These are phyloP conservation scores for Kregervanrija pseudodelftensis DNA, from an alignment of 805 yeast genomes.

Conservation along the genomic window DNA sequence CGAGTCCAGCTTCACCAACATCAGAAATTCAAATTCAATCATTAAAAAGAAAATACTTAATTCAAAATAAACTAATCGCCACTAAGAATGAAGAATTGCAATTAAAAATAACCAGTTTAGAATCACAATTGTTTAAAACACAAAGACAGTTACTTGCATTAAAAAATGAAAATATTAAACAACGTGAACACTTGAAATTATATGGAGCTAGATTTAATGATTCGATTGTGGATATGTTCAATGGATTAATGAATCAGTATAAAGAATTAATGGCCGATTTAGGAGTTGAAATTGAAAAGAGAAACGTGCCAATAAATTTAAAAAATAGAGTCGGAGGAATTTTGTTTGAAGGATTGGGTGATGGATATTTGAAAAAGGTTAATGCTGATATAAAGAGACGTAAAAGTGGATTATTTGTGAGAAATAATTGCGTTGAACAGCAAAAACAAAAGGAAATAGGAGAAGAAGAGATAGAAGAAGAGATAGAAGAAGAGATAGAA, in stretches of 20 bases:
- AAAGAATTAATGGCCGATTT: conserved; percentile 5
- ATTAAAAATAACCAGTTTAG: conserved; percentile 46
- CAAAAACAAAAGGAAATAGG: not conserved
- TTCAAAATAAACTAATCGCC: conserved; percentile 56
- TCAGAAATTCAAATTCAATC: no score
- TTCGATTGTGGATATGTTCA: conserved; percentile 8
- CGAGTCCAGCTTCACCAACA: no score
- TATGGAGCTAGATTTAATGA: conserved; percentile 7
- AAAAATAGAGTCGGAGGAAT: not conserved
- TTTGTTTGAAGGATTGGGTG: not conserved
- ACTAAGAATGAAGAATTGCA: conserved; percentile 47
- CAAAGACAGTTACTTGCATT: conserved; percentile 22
- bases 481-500: conserved; percentile 13
- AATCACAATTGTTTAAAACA: conserved; percentile 31
- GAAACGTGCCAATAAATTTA: not conserved
- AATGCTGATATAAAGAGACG: conserved; percentile 30
- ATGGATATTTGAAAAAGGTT: conserved; percentile 8
- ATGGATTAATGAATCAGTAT: conserved; percentile 11
- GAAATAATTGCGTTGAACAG: conserved; percentile 6
- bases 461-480: conserved; percentile 2
- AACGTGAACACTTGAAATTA: conserved; percentile 8
- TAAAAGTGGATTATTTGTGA: conserved; percentile 39
- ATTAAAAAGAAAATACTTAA: conserved; percentile 23
- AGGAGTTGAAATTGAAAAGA: conserved; percentile 7
- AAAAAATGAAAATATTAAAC: conserved; percentile 16